These are phyloP conservation scores for Helicocarpus griseus DNA, from an alignment of 2,329 filamentous ascomycete species.

Conservation along the genomic window DNA sequence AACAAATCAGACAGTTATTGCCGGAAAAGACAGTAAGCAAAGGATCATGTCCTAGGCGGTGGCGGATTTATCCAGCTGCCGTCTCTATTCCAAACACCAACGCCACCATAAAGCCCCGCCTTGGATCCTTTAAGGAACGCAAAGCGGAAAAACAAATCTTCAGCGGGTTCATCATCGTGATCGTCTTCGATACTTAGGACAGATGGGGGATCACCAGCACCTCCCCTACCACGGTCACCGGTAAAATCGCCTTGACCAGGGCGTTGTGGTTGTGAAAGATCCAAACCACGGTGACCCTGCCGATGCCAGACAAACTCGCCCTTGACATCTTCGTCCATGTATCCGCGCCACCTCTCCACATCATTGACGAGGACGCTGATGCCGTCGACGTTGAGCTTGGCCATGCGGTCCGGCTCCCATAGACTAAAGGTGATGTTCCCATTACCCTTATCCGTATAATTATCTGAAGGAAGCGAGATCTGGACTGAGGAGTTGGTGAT, in stretches of 20 bases:
- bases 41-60: constrained; percentile 11
- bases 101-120: constrained; percentile 29
- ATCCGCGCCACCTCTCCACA: constrained; percentile 51
- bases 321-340: constrained; percentile 39
- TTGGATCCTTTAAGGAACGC: constrained; percentile 35
- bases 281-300: constrained; percentile 31
- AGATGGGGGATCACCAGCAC: neutral
- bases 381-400: constrained; percentile 40
- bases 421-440: constrained; percentile 38
- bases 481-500: constrained; percentile 40
- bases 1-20: too few relatives aligned
- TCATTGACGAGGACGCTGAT: constrained; percentile 54
- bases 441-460: constrained; percentile 26
- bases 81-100: constrained; percentile 28
- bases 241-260: constrained; percentile 5
- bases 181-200: constrained; percentile 6
- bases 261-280: constrained; percentile 15
- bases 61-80: constrained; percentile 13
- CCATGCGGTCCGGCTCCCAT: constrained; percentile 33
- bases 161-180: constrained; percentile 22
- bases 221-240: constrained; percentile 12
- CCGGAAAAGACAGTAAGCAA: neutral
- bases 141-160: constrained; percentile 39
- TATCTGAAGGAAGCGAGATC: constrained; percentile 35
- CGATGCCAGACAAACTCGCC: constrained; percentile 44